Percentiles rank a stretch among this genome's conserved stretches.
Evolutionary conservation across 441 rosid genomes (phyloP).

Genomic region (Corymbia calophylla): DNA sequence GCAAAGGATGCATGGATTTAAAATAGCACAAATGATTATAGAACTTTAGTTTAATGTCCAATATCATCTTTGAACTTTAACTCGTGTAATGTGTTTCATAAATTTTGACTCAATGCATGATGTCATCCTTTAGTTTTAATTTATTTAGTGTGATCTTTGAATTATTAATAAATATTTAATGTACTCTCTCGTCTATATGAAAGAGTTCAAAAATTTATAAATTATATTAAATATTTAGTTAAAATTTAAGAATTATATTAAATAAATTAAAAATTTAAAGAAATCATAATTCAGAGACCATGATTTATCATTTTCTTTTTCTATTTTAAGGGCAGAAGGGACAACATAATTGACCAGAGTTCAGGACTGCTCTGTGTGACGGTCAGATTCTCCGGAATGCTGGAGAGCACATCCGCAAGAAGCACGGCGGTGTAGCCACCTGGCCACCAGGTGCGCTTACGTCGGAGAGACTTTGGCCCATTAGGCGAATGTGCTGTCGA

Average conservation of each 20-base stretch:
- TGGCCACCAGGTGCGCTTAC: background rate
- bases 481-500: background rate
- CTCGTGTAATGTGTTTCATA: fast-evolving
- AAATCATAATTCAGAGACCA: background rate
- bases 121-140: too few species aligned
- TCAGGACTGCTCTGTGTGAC: background rate
- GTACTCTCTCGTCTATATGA: too few species aligned
- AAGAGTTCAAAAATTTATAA: too few species aligned
- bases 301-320: fast-evolving
- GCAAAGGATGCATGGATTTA: background rate
- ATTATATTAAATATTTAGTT: fast-evolving
- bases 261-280: too few species aligned
- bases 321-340: background rate
- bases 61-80: background rate
- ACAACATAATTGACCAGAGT: background rate
- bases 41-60: too few species aligned
- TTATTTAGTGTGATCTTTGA: fast-evolving
- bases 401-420: background rate
- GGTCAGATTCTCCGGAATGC: background rate
- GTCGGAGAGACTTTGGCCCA: background rate
- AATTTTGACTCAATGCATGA: fast-evolving
- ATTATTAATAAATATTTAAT: too few species aligned
- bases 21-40: too few species aligned
- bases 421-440: background rate
- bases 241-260: background rate